Base-by-base conservation (phyloP, 352 stramenopile genomes). In the Pythium guiyangense region DNA sequence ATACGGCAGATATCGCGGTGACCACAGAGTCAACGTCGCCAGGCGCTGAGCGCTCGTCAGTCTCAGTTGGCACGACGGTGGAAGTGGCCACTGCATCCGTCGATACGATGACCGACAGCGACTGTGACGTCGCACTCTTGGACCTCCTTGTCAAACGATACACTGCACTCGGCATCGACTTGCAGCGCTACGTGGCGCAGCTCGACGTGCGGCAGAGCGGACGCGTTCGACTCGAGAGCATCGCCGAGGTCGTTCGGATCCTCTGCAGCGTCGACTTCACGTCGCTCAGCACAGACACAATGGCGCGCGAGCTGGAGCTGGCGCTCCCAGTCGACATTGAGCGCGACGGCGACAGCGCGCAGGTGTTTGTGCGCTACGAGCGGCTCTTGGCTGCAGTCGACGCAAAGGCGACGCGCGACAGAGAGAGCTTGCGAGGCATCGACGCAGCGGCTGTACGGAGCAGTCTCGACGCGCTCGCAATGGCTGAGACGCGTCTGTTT, bases 131-230 rank as follows among this genome's bases (percentile, higher is more conserved):
- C 45, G 51, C n/a, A 25, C 29, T 71, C 25, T 39, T 74, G 8
- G 52, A 62, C 27, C 14, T 64, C 29, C 54, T 79, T n/a, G 59
- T 62, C n/a, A 51, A 57, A n/a, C 54, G 71, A n/a, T 74, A 68
- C 49, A 54, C 56, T 20, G 62, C 72, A 27, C 46, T 62, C 40
- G 37, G 53, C 25, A 60, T 74, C 45, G 55, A 79, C 18, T 52
- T 79, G 48, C 22, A 46, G 12, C 56, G 60, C 37, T 62, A 63
- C 12, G 40, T 77, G 8, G 12, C 47, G 35, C 54, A 63, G 46
- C 52, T 79, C 39, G 71, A 73, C 17, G 52, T 59, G 52, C 66
- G 64, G 20, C 40, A 61, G n/a, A 31, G 49, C 53, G 66, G 68
- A 14, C 57, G 74, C 27, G 22, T 79, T 34, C 63, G 65, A 20